Evolutionary conservation across 805 yeast genomes (phyloP).

Genomic region (Teunomyces aglyptinius): DNA sequence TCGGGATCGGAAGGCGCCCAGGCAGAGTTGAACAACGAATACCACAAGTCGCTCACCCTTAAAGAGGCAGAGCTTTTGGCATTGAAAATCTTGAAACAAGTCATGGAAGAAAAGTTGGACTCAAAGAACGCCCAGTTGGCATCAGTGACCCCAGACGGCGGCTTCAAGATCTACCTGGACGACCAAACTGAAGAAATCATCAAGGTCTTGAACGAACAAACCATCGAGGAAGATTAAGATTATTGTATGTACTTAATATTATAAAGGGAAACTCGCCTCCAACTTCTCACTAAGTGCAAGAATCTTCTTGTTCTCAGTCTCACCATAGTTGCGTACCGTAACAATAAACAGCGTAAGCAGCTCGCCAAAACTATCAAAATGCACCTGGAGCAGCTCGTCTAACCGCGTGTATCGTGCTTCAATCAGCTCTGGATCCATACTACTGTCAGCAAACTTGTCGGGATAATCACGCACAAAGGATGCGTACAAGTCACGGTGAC

Average conservation of each 20-base stretch:
- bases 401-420: conserved; percentile 40
- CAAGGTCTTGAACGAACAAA: conserved; percentile 69
- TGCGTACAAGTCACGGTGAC: conserved; percentile 47
- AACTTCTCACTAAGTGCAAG: conserved; percentile 43
- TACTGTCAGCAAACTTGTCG: conserved; percentile 35
- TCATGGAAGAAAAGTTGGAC: conserved; percentile 98
- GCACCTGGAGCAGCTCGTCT: conserved; percentile 39
- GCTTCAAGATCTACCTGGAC: conserved; percentile 82
- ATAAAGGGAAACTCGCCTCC: conserved; percentile 33
- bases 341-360: conserved; percentile 45
- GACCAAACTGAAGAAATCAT: conserved; percentile 82
- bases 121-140: conserved; percentile 94
- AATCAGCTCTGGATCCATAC: conserved; percentile 40
- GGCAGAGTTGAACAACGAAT: conserved; percentile 94
- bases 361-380: conserved; percentile 44
- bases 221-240: conserved; percentile 37
- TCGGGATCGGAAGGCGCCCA: conserved; percentile 99
- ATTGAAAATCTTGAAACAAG: conserved; percentile 89
- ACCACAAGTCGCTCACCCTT: conserved; percentile 86
- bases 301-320: conserved; percentile 47
- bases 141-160: conserved; percentile 80
- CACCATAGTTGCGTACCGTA: conserved; percentile 48
- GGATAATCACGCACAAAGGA: conserved; percentile 33
- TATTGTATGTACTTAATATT: background rate
- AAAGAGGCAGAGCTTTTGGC: conserved; percentile 90